Evolutionary conservation across 2,329 filamentous ascomycete species (phyloP).

Genomic region (Sarocladium brachiariae): DNA sequence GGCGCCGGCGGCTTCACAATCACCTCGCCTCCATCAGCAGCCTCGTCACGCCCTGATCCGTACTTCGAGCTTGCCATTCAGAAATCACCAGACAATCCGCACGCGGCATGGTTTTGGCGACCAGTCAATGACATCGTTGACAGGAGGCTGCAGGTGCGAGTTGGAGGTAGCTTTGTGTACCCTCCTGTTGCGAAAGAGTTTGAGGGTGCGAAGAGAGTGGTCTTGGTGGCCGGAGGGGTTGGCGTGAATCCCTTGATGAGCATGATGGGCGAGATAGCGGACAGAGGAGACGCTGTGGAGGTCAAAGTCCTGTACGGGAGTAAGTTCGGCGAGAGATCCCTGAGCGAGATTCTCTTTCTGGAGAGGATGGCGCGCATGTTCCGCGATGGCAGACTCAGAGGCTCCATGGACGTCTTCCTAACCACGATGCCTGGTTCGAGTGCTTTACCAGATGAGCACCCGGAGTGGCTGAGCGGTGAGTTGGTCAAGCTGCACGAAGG

Average conservation of each 20-base stretch:
- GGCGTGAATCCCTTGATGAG: slow-evolving; percentile 77
- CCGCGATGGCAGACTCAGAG: slow-evolving; percentile 26
- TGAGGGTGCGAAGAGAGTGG: slow-evolving; percentile 45
- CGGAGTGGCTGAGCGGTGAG: background rate
- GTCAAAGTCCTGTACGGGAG: slow-evolving; percentile 60
- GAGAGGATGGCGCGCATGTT: slow-evolving; percentile 39
- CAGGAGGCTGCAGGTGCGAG: slow-evolving; percentile 55
- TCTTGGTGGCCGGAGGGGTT: slow-evolving; percentile 76
- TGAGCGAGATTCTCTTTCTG: slow-evolving; percentile 42
- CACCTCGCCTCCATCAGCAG: slow-evolving; percentile 62
- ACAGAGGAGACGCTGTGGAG: slow-evolving; percentile 22
- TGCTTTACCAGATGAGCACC: background rate
- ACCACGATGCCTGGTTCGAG: slow-evolving; percentile 24
- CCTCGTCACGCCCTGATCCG: slow-evolving; percentile 29
- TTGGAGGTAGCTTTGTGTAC: slow-evolving; percentile 77
- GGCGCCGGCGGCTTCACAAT: slow-evolving; percentile 84
- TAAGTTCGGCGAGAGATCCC: slow-evolving; percentile 24
- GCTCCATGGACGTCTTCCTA: slow-evolving; percentile 39
- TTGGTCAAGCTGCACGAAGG: slow-evolving; percentile 21
- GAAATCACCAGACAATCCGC: slow-evolving; percentile 60
- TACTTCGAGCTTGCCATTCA: slow-evolving; percentile 78
- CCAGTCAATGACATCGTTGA: slow-evolving; percentile 48
- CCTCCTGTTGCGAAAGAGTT: slow-evolving; percentile 49
- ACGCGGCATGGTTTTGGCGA: slow-evolving; percentile 72
- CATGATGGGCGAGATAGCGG: slow-evolving; percentile 57